These are phyloP conservation scores for Acanthamoeba sp. DNA, from an alignment of 208 protist species.

Conservation along the genomic window DNA sequence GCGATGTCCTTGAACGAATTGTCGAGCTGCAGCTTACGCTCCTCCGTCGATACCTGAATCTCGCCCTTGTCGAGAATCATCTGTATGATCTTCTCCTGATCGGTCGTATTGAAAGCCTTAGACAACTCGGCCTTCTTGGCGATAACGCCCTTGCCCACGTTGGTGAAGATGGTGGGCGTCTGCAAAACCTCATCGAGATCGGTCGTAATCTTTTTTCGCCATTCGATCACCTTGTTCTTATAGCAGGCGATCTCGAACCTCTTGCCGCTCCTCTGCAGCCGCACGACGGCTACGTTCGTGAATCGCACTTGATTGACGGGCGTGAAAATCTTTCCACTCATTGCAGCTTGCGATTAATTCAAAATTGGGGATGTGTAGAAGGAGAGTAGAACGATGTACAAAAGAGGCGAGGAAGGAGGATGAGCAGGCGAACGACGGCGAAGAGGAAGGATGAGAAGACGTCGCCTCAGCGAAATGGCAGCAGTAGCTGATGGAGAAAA, in stretches of 20 bases:
- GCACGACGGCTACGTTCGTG: constrained; percentile 94
- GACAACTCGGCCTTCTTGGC: constrained; percentile 92
- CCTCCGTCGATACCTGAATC: constrained; percentile 97
- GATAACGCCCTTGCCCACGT: constrained; percentile 92
- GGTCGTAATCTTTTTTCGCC: constrained; percentile 89
- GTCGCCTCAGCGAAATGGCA: neutral
- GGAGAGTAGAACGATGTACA: neutral
- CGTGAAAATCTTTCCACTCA: constrained; percentile 82
- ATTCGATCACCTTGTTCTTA: constrained; percentile 93
- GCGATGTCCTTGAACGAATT: constrained; percentile 97
- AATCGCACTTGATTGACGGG: constrained; percentile 92
- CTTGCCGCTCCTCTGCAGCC: constrained; percentile 90
- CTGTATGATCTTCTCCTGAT: constrained; percentile 79
- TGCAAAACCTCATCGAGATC: constrained; percentile 95
- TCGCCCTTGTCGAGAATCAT: constrained; percentile 97
- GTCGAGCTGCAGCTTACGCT: constrained; percentile 95
- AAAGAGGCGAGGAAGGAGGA: neutral
- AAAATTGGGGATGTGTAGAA: neutral
- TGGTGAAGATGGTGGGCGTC: constrained; percentile 90
- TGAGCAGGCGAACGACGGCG: neutral
- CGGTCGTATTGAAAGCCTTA: constrained; percentile 88
- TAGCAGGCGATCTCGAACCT: constrained; percentile 95
- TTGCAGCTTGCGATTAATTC: neutral
- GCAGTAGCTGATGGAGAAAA: neutral
- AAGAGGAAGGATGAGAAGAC: neutral